Base-by-base conservation (phyloP, 441 rosid genomes). In the Pelargonium australe region DNA sequence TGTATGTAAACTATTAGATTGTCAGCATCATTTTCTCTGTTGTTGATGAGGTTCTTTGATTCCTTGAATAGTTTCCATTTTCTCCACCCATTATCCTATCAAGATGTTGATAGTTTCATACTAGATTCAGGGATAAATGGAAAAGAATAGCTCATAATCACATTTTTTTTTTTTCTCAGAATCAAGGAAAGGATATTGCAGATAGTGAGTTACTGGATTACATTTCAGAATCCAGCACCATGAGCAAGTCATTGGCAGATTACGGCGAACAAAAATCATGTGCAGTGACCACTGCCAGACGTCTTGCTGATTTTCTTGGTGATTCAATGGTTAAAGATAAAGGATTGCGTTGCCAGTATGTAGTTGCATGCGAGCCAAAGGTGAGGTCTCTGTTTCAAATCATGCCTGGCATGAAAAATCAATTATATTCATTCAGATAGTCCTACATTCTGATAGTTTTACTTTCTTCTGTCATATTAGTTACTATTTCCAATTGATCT, bases 191-290 rank as follows among this genome's bases (percentile, higher is more conserved):
- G 70, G 96, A 92, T 84, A 81, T 95, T 79, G 95, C 92, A 2
- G 99, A 95, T 63, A 85, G 93, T 76, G 99, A 95, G 80, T 84
- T 95, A 83, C 80, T 95, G 68, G 99, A 92, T 81, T 95, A 89
- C 79, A 92, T 95, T 82, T 92, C 99, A 65, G 99, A 95, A 81
- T 95, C 99, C 69, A 95, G 99, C 85, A 95, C 99, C 78, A 92
- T 95, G 99, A 95, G 99, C 91, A 95, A 90, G 81, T 92, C 99
- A 45, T 82, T 95, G 79, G 90, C 83, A 16, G 99, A 95, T 63
- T 95, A 95, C 75, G 99, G 99, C 74, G 86, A 80, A 58, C 98
- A 95, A 72, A 95, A 92, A 82, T 95, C 99, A 65, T 95, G 98
- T 86, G 97, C 98, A 69, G 96, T 95, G 79, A 95, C 99, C 71